Evolutionary conservation across 176 grass and related monocot species (phyloP), one percentile per base, ranked within the genome.

Genomic region (Triticum timopheevii): DNA sequence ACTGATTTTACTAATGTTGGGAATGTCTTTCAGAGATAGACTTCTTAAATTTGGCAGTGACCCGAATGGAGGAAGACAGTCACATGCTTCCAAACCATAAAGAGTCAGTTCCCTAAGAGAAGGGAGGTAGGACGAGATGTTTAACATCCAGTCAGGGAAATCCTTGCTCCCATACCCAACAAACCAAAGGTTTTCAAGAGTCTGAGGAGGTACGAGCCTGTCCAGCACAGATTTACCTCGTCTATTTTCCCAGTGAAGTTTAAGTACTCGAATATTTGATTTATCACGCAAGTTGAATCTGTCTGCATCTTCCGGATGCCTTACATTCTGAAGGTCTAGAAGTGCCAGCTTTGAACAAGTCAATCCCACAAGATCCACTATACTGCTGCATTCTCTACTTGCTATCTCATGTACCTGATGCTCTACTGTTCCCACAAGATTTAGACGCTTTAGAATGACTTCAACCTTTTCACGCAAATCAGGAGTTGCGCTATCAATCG

Each of bases 21-120:
- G 74, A 3, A 78, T 58, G 2, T 3, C 0, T 0, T 0, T 0
- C 4, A 67, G 6, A 0, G 0, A 0, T 0, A 85, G 4, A 4
- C 0, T 1, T 10, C 74, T 78, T 3, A 85, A 64, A 38, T 42
- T 85, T 20, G 73, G 83, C 13, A 85, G 15, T 10, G 0, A 4
- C 0, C 83, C 62, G 1, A 85, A 5, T 5, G 83, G 62, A 69
- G 83, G 83, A 38, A 85, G 20, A 22, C 0, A 28, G 7, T 30
- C 17, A 22, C 83, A 68, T 38, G 1, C 0, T 67, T 25, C 7
- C 24, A 77, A 35, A 0, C 5, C 0, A 2, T 0, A 0, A 3
- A 85, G 42, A 6, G 0, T 0, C 0, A 85, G 11, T 1, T 8
- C 2, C 0, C 0, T 27, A 8, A 85, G 42, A 85, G 4, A 24